Evolutionary conservation across 2,329 filamentous ascomycete genomes (phyloP).

Genomic region (Massarina eburnea): DNA sequence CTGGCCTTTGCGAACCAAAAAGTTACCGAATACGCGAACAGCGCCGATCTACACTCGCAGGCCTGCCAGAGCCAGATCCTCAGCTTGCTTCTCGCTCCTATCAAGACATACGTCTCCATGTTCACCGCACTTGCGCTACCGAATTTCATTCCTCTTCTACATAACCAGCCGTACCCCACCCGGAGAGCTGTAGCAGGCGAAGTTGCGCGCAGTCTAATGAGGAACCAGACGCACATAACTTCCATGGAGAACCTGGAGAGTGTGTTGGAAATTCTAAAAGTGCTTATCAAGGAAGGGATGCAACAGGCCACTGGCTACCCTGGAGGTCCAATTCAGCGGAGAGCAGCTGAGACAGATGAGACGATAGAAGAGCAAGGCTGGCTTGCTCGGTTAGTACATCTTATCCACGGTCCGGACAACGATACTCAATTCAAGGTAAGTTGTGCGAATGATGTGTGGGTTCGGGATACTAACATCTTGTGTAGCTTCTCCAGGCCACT

Average conservation of each 20-base stretch:
- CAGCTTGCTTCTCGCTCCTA: constrained; percentile 83
- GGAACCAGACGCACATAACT: constrained; percentile 77
- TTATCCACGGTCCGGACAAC: constrained; percentile 81
- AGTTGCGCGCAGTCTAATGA: constrained; percentile 78
- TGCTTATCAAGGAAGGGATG: constrained; percentile 90
- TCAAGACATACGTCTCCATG: constrained; percentile 86
- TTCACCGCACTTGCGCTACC: constrained; percentile 96
- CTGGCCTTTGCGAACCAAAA: constrained; percentile 85
- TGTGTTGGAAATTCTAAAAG: constrained; percentile 82
- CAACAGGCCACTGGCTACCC: constrained; percentile 81
- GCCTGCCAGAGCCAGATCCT: constrained; percentile 87
- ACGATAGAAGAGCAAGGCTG: constrained; percentile 98
- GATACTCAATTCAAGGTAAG: constrained; percentile 83
- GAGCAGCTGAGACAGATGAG: constrained; percentile 87
- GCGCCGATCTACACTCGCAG: constrained; percentile 88
- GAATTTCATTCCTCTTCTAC: constrained; percentile 85
- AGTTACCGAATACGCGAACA: constrained; percentile 85
- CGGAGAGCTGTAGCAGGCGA: constrained; percentile 88
- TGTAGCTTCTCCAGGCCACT: constrained; percentile 76
- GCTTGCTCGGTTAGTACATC: constrained; percentile 88
- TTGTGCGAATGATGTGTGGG: not conserved
- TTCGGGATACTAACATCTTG: constrained; percentile 16
- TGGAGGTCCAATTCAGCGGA: constrained; percentile 71
- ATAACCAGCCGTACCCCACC: constrained; percentile 91
- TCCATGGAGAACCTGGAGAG: constrained; percentile 81